Evolutionary conservation across 2,329 filamentous ascomycete genomes (phyloP).

Genomic region (Colletotrichum costaricense): DNA sequence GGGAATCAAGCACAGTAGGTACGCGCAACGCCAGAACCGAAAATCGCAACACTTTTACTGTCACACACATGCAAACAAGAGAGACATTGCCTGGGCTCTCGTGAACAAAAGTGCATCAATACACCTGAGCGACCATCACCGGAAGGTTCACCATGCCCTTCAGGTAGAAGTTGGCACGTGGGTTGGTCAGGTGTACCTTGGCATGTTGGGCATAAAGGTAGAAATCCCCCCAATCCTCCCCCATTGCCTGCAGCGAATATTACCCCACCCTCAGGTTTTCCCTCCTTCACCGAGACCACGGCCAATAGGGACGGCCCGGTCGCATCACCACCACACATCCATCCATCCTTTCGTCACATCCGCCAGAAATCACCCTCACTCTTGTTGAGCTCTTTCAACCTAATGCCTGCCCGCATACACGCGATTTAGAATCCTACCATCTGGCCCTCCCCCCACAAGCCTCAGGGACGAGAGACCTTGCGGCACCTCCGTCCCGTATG

Average conservation of each 20-base stretch:
- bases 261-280: not conserved
- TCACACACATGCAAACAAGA: not conserved
- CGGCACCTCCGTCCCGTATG: not conserved
- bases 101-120: not conserved
- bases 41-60: not conserved
- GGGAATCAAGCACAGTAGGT: not conserved
- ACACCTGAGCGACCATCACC: not conserved
- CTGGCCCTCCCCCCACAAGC: too few species aligned
- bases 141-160: not conserved
- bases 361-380: not conserved
- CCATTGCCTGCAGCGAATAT: not conserved
- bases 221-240: not conserved
- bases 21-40: not conserved
- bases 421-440: not conserved
- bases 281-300: not conserved
- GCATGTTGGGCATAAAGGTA: not conserved
- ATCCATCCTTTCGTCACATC: not conserved
- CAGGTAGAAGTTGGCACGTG: not conserved
- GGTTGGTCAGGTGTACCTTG: not conserved
- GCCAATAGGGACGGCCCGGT: constrained; percentile 2
- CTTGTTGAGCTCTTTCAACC: too few species aligned
- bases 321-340: not conserved
- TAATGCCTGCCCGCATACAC: not conserved
- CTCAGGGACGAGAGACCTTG: not conserved
- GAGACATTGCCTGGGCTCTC: not conserved